phyloP scores from a whole-genome alignment of 805 yeast genomes.

The Starmerella floris region DNA sequence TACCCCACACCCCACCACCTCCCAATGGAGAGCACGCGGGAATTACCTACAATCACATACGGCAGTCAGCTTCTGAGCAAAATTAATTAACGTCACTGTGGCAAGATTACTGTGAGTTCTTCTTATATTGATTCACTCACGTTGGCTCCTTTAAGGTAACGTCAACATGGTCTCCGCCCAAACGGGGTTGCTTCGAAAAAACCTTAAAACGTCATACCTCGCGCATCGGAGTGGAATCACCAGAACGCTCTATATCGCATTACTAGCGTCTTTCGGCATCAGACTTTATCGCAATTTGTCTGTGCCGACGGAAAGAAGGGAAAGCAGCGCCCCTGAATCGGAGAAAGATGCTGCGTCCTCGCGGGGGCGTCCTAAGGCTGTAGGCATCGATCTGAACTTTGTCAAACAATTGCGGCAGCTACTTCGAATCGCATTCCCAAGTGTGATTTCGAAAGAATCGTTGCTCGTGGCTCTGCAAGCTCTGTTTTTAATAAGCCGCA shows the following conservation, averaged over 20 bases:
- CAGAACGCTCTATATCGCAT: conserved; percentile 14
- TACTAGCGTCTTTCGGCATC: conserved; percentile 12
- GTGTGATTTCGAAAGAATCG: conserved; percentile 25
- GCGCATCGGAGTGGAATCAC: conserved; percentile 17
- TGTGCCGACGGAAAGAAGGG: not conserved
- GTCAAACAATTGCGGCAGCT: conserved; percentile 23
- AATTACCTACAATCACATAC: no score
- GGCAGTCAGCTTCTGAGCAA: no score
- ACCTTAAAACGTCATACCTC: not conserved
- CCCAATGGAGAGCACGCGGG: no score
- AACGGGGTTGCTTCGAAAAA: no score
- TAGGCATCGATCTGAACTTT: conserved; percentile 26
- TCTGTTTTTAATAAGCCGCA: conserved; percentile 48
- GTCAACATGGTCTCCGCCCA: no score
- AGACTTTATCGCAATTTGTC: conserved; percentile 8
- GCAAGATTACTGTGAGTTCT: no score
- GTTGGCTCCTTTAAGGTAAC: no score
- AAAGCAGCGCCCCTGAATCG: not conserved
- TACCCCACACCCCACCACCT: no score
- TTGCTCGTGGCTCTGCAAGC: conserved; percentile 40
- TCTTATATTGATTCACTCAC: no score
- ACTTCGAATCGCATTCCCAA: conserved; percentile 27
- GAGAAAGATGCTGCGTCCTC: not conserved
- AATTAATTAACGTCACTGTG: no score
- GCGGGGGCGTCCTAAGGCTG: conserved; percentile 8